Evolutionary conservation across 176 grass and related monocot genomes (phyloP), one percentile per base, ranked within the genome.

Genomic region (Raddia distichophylla): DNA sequence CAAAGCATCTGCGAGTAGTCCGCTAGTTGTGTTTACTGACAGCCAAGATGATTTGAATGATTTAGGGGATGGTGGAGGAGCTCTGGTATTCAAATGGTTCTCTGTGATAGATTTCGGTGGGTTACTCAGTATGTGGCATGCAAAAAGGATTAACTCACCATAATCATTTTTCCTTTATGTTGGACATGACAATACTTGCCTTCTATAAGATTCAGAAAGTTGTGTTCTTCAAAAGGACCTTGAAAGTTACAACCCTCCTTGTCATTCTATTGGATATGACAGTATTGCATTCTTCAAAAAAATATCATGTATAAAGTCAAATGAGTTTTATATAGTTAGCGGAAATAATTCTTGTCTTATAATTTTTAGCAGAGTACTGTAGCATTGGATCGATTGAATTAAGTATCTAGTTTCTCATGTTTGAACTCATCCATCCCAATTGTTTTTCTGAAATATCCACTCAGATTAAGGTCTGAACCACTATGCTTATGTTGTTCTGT

Each of bases 11-110:
- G 10, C 37, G 27, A 80, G 84, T 56, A 63, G 76, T 65, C 81
- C 80, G 2, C 55, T 99, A 8, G 18, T 84, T 32, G 61, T 74
- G 75, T 99, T 91, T 90, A 86, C 76, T 67, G 85, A 88, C 50
- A 34, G 4, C 53, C 74, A 88, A 66, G 87, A 91, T 64, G 82
- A 95, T 79, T 58, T 92, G 64, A 86, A 88, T 87, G 93, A 95
- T 87, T 82, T 13, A 51, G 93, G 93, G 80, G 93, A 99, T 83
- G 89, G 96, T 60, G 91, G 93, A 82, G 90, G 96, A 62, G 35
- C 75, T 82, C 85, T 91, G 43, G 84, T 99, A 16, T 90, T 90
- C 74, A 84, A 47, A 76, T 93, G 76, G 67, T 75, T 91, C 62
- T 88, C 91, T 58, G 64, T 99, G 48, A 59, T 35, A 76, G 87